Conservation (phyloP, 208 protist genomes). For the Trypanosoma boissoni region DNA sequence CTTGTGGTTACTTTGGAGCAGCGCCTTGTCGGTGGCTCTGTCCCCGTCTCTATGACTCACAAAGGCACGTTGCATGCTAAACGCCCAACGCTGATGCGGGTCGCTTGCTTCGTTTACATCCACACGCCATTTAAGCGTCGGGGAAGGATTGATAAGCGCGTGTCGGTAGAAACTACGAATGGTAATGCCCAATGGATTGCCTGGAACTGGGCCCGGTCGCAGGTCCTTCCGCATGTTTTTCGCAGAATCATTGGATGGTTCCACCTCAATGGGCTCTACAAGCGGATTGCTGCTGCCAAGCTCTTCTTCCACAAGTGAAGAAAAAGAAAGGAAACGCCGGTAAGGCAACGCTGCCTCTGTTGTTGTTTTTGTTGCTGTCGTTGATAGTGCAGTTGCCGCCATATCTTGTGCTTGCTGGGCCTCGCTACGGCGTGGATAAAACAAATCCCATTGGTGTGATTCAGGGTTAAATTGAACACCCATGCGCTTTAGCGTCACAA, state of each 20-base stretch:
- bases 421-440: slow-evolving; percentile 33
- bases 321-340: slow-evolving; percentile 38
- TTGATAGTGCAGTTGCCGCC: too few relatives aligned
- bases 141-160: slow-evolving; percentile 26
- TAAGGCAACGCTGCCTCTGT: slow-evolving; percentile 42
- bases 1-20: too few relatives aligned
- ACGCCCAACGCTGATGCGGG: slow-evolving; percentile 26
- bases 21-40: neutral
- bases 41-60: neutral
- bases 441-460: slow-evolving; percentile 73
- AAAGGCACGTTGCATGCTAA: slow-evolving; percentile 20
- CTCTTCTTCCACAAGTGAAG: slow-evolving; percentile 71
- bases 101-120: slow-evolving; percentile 1
- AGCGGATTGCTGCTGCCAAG: slow-evolving; percentile 39
- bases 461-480: slow-evolving; percentile 81
- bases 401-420: too few relatives aligned
- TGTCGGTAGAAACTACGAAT: slow-evolving; percentile 27
- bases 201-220: slow-evolving; percentile 27
- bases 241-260: neutral
- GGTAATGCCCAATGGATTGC: slow-evolving; percentile 51
- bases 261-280: slow-evolving; percentile 27
- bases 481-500: slow-evolving; percentile 73
- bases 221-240: slow-evolving; percentile 15
- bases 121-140: slow-evolving; percentile 19
- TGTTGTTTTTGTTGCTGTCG: neutral